Evolutionary conservation across 2,329 filamentous ascomycete species (phyloP), one percentile per base, ranked within the genome.

Genomic region (Graphiopsis chlorocephala): DNA sequence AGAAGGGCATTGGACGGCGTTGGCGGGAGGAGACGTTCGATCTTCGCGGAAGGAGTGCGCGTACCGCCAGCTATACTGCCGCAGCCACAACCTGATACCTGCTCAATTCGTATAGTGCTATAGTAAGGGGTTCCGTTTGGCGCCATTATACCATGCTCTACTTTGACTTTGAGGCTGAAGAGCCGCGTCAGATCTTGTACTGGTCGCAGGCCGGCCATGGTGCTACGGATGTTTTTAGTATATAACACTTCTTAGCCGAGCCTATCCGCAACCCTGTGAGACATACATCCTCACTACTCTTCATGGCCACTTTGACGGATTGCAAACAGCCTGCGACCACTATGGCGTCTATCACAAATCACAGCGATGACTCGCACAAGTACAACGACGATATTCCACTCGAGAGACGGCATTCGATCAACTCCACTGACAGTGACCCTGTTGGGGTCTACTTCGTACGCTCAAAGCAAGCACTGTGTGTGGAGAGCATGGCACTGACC

Each of bases 131-230:
- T 29, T 31, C n/a, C 50, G 7, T 31, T 20, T 31, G 50, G 20
- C 23, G 45, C 20, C 25, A 12, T 8, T 25, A 20, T 25, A 20
- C 29, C 50, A 29, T 53, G 50, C 50, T 17, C 28, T n/a, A 28
- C 17, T 31, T 53, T 28, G 8, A 53, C 26, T 31, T 53, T 53
- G 50, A 52, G 48, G 48, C 48, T 52, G 26, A n/a, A 29, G 28
- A n/a, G 50, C 50, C 50, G 29, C 50, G 50, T 53, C 50, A 53
- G 50, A 53, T 31, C 50, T 45, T 53, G 23, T 29, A 31, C n/a
- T 31, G 50, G 50, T n/a, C 50, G 50, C 50, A 28, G 8, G 28
- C 50, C 7, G 50, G 50, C 50, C 28, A 53, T 31, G 23, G 50
- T 17, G 10, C 29, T 28, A n/a, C 29, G 28, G 10, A 28, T 20